Conservation (phyloP, 805 yeast genomes). For the Zygoascus tannicola region DNA sequence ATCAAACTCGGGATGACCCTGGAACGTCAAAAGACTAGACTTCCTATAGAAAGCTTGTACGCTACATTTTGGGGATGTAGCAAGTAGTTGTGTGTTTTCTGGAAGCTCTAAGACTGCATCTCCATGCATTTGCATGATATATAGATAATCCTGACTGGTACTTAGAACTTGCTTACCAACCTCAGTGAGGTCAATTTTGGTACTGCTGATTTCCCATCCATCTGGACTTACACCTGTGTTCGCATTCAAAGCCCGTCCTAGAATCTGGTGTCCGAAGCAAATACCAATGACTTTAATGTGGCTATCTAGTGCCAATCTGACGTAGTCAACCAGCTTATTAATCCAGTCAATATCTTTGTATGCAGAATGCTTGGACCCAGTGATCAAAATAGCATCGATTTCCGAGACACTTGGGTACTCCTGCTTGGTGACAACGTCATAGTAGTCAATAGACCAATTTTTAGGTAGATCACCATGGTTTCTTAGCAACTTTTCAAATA, state of each 20-base stretch:
- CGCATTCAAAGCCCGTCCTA: constrained; percentile 58
- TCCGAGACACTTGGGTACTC: constrained; percentile 22
- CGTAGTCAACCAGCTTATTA: constrained; percentile 24
- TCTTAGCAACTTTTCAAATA: constrained; percentile 23
- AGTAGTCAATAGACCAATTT: constrained; percentile 12
- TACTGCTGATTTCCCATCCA: constrained; percentile 71
- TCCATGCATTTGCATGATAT: constrained; percentile 48
- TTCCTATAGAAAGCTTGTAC: constrained; percentile 60
- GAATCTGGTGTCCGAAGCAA: constrained; percentile 83
- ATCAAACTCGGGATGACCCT: constrained; percentile 84
- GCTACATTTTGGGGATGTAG: constrained; percentile 41
- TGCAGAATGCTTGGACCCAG: constrained; percentile 32
- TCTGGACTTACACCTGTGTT: constrained; percentile 44
- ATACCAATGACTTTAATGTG: constrained; percentile 34
- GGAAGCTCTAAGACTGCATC: constrained; percentile 45
- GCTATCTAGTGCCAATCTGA: constrained; percentile 13
- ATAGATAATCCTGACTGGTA: constrained; percentile 22
- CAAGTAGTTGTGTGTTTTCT: constrained; percentile 38
- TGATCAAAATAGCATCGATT: constrained; percentile 28
- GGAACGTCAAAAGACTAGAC: constrained; percentile 53
- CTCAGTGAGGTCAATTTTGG: constrained; percentile 39
- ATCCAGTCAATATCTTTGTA: constrained; percentile 31
- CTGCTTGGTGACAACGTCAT: constrained; percentile 24
- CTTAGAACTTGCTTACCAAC: constrained; percentile 31
- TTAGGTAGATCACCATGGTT: constrained; percentile 20